Evolutionary conservation across 2,329 filamentous ascomycete species (phyloP).

Genomic region (Cercospora sojina): DNA sequence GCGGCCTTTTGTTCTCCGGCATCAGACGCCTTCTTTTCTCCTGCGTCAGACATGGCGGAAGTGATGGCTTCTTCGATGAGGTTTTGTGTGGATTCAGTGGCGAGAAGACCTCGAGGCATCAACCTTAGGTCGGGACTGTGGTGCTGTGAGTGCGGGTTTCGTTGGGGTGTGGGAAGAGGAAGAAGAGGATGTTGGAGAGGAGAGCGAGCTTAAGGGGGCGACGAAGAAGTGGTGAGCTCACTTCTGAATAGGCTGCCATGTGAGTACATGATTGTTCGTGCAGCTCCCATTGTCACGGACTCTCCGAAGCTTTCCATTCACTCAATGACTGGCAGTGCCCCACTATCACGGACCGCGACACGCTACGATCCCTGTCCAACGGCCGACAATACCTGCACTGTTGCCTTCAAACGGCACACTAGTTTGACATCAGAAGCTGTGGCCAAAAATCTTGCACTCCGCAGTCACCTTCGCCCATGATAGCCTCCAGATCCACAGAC

Average conservation of each 20-base stretch:
- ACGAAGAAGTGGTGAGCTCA: neutral
- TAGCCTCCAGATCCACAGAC: neutral
- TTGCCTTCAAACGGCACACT: neutral
- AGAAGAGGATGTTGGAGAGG: slow-evolving; percentile 8
- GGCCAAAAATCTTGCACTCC: neutral
- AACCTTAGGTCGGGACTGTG: slow-evolving; percentile 4
- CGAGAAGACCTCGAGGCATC: slow-evolving; percentile 2
- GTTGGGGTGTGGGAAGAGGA: slow-evolving; percentile 11
- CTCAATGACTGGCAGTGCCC: neutral
- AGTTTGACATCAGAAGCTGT: neutral
- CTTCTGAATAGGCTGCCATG: slow-evolving; percentile 6
- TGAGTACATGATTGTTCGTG: slow-evolving; percentile 2
- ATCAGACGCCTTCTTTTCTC: slow-evolving; percentile 14
- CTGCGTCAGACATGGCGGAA: slow-evolving; percentile 28
- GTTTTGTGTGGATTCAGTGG: slow-evolving; percentile 1
- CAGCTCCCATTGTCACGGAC: neutral
- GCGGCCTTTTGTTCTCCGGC: slow-evolving; percentile 12
- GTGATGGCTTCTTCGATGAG: slow-evolving; percentile 4
- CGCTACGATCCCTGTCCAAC: neutral
- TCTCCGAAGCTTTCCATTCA: neutral
- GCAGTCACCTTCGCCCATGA: neutral
- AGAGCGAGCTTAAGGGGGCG: slow-evolving; percentile 1
- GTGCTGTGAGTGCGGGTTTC: neutral
- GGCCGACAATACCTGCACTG: neutral
- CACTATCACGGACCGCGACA: neutral